A percentile compares a stretch with the other conserved stretches of the same genome.
phyloP scores from a whole-genome alignment of 208 protist genomes.

The Leishmania lainsoni region DNA sequence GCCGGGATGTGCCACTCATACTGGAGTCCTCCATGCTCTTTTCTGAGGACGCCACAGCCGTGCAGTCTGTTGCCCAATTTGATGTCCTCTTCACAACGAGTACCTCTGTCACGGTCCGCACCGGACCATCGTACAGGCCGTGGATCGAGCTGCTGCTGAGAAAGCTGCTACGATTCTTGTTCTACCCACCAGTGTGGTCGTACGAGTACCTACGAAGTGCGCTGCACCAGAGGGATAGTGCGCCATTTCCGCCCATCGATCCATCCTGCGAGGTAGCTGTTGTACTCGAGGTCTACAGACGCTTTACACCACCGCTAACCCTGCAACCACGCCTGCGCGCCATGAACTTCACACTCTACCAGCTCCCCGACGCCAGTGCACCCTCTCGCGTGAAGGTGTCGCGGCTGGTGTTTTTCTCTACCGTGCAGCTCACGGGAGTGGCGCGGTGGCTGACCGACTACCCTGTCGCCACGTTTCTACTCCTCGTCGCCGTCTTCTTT shows the following conservation, averaged over 20 bases:
- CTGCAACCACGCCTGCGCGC: conserved; percentile 70
- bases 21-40: conserved; percentile 64
- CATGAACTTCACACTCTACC: conserved; percentile 78
- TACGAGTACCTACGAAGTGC: conserved; percentile 25
- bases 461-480: conserved; percentile 48
- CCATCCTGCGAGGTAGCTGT: conserved; percentile 48
- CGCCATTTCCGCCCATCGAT: conserved; percentile 54
- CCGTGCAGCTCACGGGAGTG: conserved; percentile 55
- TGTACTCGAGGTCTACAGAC: conserved; percentile 57
- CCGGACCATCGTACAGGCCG: conserved; percentile 23
- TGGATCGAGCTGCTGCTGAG: conserved; percentile 18
- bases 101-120: conserved; percentile 48
- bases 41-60: conserved; percentile 37
- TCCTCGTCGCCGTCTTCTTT: conserved; percentile 31
- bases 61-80: conserved; percentile 40
- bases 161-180: conserved; percentile 26
- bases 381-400: conserved; percentile 42
- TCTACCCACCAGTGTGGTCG: conserved; percentile 40
- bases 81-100: conserved; percentile 59
- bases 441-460: conserved; percentile 57
- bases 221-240: conserved; percentile 23
- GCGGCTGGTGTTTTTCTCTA: conserved; percentile 56
- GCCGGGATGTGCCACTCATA: conserved; percentile 56
- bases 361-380: conserved; percentile 20
- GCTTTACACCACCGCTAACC: conserved; percentile 59